Conservation (phyloP, 2,329 filamentous ascomycete genomes). For the Aspergillus sp. region DNA sequence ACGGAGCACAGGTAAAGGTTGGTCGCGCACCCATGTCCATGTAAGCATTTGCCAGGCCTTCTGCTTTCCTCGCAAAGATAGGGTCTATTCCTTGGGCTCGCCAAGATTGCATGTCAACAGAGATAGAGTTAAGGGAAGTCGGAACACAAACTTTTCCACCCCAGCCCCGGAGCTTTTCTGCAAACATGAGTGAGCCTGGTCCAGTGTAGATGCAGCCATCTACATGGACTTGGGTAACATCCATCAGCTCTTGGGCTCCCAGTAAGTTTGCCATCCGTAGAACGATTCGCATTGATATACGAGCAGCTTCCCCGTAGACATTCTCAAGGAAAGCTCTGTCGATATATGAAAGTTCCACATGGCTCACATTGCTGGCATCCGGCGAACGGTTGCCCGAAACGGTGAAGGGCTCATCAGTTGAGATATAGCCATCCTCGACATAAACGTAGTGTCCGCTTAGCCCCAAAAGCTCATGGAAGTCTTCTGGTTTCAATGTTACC, state of each 20-base stretch:
- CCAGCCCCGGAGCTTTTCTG: slow-evolving; percentile 25
- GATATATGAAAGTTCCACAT: slow-evolving; percentile 10
- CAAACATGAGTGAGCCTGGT: slow-evolving; percentile 30
- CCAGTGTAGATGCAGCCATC: slow-evolving; percentile 40
- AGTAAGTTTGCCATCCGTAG: slow-evolving; percentile 30
- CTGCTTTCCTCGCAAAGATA: slow-evolving; percentile 21
- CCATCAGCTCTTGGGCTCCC: slow-evolving; percentile 26
- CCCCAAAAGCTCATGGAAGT: slow-evolving; percentile 3
- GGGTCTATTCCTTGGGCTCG: slow-evolving; percentile 28
- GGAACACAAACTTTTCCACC: slow-evolving; percentile 33
- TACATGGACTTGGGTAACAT: slow-evolving; percentile 37
- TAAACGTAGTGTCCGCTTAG: background rate
- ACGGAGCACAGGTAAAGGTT: slow-evolving; percentile 41
- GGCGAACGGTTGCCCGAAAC: background rate
- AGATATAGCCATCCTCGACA: background rate
- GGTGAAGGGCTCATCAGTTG: background rate
- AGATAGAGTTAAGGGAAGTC: slow-evolving; percentile 39
- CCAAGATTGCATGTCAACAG: slow-evolving; percentile 37
- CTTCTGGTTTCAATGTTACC: slow-evolving; percentile 11
- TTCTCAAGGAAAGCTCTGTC: slow-evolving; percentile 26
- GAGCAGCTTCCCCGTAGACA: slow-evolving; percentile 24
- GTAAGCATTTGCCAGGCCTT: slow-evolving; percentile 31
- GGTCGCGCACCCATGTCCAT: slow-evolving; percentile 33
- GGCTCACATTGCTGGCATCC: background rate
- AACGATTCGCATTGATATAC: slow-evolving; percentile 33